Conservation (phyloP, 1,284 basidiomycete species). For the Irpex sp. region DNA sequence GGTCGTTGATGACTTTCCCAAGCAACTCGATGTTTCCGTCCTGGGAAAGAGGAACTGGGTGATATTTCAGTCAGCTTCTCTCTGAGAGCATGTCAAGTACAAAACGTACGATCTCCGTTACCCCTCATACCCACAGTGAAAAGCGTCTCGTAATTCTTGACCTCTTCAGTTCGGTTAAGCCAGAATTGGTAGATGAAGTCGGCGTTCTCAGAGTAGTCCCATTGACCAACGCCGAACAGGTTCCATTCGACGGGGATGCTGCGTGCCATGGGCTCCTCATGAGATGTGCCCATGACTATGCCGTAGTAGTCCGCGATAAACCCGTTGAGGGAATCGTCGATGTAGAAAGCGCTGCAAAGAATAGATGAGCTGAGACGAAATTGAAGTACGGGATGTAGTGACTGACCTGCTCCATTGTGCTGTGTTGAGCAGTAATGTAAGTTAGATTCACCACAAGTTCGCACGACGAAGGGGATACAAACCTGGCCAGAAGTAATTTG, state of each 20-base stretch:
- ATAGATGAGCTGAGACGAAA: background rate
- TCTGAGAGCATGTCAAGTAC: background rate
- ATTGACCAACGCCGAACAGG: slow-evolving; percentile 47
- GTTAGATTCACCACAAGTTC: background rate
- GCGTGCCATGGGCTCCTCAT: slow-evolving; percentile 64
- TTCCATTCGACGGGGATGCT: slow-evolving; percentile 57
- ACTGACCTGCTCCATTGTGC: slow-evolving; percentile 40
- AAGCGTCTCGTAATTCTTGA: slow-evolving; percentile 51
- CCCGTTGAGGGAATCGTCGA: slow-evolving; percentile 64
- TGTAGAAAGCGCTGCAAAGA: slow-evolving; percentile 49
- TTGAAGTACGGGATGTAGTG: background rate
- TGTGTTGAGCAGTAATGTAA: slow-evolving; percentile 9
- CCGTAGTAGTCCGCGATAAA: slow-evolving; percentile 61
- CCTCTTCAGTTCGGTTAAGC: slow-evolving; percentile 51
- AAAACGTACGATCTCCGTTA: slow-evolving; percentile 19
- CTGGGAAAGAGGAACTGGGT: slow-evolving; percentile 47
- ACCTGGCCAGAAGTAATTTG: slow-evolving; percentile 67
- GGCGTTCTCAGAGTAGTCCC: slow-evolving; percentile 54
- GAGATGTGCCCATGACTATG: slow-evolving; percentile 66
- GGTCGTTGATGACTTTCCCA: slow-evolving; percentile 53
- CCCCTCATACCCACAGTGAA: slow-evolving; percentile 67
- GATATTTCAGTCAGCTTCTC: background rate
- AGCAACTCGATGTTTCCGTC: slow-evolving; percentile 45
- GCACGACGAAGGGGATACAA: background rate
- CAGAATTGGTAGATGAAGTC: slow-evolving; percentile 54